phyloP scores from a whole-genome alignment of 176 grass and related monocot species.

The Guadua angustifolia region DNA sequence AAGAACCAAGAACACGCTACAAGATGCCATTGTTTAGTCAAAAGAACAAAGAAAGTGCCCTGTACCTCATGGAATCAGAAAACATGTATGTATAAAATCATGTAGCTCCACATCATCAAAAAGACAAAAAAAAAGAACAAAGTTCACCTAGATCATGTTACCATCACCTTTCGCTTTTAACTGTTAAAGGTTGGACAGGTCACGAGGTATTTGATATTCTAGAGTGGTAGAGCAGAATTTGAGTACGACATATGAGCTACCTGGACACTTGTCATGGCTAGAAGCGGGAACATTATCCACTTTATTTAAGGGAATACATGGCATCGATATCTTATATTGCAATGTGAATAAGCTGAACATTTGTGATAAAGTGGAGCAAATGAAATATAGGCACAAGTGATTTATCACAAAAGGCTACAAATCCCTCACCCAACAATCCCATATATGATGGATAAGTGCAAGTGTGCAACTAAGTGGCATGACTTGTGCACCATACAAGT shows the following conservation, averaged over 20 bases:
- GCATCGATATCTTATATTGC: not conserved
- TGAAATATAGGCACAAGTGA: not conserved
- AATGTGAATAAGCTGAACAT: constrained; percentile 4
- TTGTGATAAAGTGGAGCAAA: not conserved
- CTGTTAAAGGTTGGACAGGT: constrained; percentile 39
- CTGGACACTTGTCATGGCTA: constrained; percentile 22
- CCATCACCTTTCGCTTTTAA: constrained; percentile 41
- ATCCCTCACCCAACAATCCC: not conserved
- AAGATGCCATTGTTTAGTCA: not conserved
- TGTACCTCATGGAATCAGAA: constrained; percentile 9
- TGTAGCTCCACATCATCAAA: constrained; percentile 21
- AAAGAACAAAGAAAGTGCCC: not conserved
- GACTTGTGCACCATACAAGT: not conserved
- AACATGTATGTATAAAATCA: constrained; percentile 8
- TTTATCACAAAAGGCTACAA: not conserved
- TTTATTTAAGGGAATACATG: not conserved
- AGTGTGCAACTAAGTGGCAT: constrained; percentile 2
- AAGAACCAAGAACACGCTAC: constrained; percentile 9
- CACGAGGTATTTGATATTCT: constrained; percentile 6
- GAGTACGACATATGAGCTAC: constrained; percentile 37
- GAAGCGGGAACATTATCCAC: not conserved
- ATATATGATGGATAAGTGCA: not conserved
- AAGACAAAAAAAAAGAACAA: constrained; percentile 7
- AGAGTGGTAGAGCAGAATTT: constrained; percentile 18
- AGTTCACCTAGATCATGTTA: constrained; percentile 15